A percentile compares a stretch with the other conserved stretches of the same genome.
These are phyloP conservation scores for Coemansia sp. DNA, from an alignment of 192 early-diverging fungal genomes.

Conservation along the genomic window DNA sequence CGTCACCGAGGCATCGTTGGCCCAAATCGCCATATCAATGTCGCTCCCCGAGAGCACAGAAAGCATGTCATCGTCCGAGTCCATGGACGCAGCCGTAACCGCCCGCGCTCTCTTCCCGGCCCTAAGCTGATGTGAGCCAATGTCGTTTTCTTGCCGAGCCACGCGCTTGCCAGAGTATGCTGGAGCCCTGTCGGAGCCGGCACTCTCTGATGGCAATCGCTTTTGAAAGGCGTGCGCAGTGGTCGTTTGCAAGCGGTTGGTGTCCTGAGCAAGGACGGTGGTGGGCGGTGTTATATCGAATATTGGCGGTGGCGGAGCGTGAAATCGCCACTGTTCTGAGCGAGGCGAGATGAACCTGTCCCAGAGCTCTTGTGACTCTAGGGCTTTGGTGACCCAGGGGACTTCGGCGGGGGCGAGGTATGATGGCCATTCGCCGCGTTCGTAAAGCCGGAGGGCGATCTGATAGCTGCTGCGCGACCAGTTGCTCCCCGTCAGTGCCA, in stretches of 20 bases:
- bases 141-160: slow-evolving; percentile 8
- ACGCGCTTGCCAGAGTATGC: slow-evolving; percentile 18
- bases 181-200: neutral
- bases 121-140: slow-evolving; percentile 3
- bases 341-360: slow-evolving; percentile 47
- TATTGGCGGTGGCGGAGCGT: slow-evolving; percentile 27
- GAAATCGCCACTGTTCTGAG: slow-evolving; percentile 50
- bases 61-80: slow-evolving; percentile 44
- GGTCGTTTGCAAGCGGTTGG: neutral
- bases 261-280: neutral
- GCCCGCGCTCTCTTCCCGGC: slow-evolving; percentile 28
- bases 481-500: slow-evolving; percentile 10
- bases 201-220: neutral
- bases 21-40: slow-evolving; percentile 45
- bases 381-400: slow-evolving; percentile 35
- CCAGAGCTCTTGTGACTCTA: slow-evolving; percentile 52
- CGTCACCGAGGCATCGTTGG: slow-evolving; percentile 23
- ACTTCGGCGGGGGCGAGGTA: slow-evolving; percentile 38
- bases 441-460: slow-evolving; percentile 45
- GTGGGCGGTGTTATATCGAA: slow-evolving; percentile 17
- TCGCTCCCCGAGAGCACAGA: slow-evolving; percentile 48
- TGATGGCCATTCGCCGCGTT: slow-evolving; percentile 35
- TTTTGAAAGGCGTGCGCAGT: neutral
- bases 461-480: slow-evolving; percentile 44
- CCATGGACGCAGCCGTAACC: neutral